Conservation (phyloP, 140 eudicot species). For the Oenanthe javanica region DNA sequence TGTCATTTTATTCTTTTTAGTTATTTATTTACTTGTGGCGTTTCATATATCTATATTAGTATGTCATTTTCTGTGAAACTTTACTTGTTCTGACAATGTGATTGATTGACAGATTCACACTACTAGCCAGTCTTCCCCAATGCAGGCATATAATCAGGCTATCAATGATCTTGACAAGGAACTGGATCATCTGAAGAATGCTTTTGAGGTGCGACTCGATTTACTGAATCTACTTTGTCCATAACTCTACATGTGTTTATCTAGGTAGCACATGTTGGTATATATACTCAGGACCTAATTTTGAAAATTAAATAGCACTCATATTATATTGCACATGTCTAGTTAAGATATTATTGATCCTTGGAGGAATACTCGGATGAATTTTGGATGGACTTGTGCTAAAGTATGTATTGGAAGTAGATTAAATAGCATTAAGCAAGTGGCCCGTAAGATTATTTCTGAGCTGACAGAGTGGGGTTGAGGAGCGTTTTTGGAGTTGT, state of each 20-base stretch:
- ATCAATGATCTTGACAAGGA: slow-evolving; percentile 96
- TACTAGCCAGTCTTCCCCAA: slow-evolving; percentile 92
- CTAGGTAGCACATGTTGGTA: not conserved
- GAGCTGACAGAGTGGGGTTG: not conserved
- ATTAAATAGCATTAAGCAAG: not conserved
- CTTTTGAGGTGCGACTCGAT: slow-evolving; percentile 54
- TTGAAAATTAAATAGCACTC: not conserved
- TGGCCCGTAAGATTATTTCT: not conserved
- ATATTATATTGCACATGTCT: not conserved
- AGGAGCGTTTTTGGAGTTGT: not conserved
- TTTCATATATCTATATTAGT: not conserved
- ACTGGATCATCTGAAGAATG: slow-evolving; percentile 84
- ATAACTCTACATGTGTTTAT: not conserved
- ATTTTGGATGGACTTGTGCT: not conserved
- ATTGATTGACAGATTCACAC: slow-evolving; percentile 66
- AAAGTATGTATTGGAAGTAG: not conserved
- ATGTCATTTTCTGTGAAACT: not conserved
- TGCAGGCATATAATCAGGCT: slow-evolving; percentile 96
- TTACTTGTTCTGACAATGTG: slow-evolving; percentile 2
- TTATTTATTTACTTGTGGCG: not conserved
- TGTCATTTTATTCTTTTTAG: not conserved
- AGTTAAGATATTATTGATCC: not conserved
- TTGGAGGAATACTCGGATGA: not conserved
- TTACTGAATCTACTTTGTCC: not conserved
- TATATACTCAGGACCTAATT: not conserved